Percentiles rank a stretch among this genome's conserved stretches.
Evolutionary conservation across 2,329 filamentous ascomycete genomes (phyloP).

Genomic region (Verticillium tricorpus): DNA sequence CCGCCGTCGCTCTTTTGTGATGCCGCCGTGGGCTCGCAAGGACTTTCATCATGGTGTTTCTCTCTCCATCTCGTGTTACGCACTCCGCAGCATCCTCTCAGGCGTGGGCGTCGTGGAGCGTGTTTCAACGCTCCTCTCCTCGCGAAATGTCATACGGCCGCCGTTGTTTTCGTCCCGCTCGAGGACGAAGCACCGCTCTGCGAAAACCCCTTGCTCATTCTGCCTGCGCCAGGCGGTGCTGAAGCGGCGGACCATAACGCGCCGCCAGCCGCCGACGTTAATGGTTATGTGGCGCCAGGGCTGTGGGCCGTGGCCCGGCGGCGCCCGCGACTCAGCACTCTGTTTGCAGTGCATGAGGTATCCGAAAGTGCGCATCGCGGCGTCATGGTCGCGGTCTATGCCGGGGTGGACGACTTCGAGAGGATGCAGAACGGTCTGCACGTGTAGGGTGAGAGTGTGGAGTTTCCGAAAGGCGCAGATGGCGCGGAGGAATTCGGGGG

Average conservation of each 20-base stretch:
- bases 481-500: conserved; percentile 29
- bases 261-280: conserved; percentile 44
- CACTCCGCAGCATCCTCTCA: conserved; percentile 3
- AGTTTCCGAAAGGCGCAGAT: conserved; percentile 34
- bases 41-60: neutral
- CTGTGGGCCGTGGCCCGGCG: neutral
- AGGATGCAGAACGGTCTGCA: conserved; percentile 35
- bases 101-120: conserved; percentile 13
- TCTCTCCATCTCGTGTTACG: neutral
- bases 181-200: conserved; percentile 42
- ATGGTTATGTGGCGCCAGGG: conserved; percentile 37
- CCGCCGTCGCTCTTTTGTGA: neutral
- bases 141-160: conserved; percentile 9
- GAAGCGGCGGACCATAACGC: conserved; percentile 37
- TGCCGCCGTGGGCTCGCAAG: neutral
- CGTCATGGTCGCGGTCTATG: conserved; percentile 32
- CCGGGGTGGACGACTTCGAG: conserved; percentile 19
- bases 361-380: conserved; percentile 26
- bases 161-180: conserved; percentile 16
- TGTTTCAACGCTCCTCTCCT: conserved; percentile 11
- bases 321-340: neutral
- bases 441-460: conserved; percentile 36
- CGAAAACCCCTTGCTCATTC: conserved; percentile 37
- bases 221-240: conserved; percentile 33
- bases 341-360: conserved; percentile 25